Evolutionary conservation across 2,329 filamentous ascomycete genomes (phyloP), one percentile per base, ranked within the genome.

Genomic region (Bipolaris bicolor): DNA sequence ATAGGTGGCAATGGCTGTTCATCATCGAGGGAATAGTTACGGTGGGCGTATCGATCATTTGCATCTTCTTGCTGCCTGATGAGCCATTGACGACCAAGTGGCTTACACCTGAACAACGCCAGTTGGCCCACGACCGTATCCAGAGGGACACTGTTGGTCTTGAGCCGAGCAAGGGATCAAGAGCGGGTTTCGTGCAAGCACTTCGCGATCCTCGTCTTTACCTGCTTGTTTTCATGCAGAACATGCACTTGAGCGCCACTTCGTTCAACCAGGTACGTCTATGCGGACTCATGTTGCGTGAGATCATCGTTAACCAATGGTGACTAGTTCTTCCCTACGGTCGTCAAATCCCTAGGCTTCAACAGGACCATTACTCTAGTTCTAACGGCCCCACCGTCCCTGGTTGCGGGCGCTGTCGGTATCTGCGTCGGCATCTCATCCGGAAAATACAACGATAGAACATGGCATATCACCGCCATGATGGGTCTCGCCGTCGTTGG

Each of bases 141-240:
- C 75, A 78, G 54, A 69, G 70, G 29, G 83, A 85, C 55, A 83
- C 81, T 72, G 45, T 44, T 24, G 46, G 41, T 3, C 46, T 58
- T 67, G 51, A 78, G 20, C 72, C 74, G 24, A 78, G 76, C 40
- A 78, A 76, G 33, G 80, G 75, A 7, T 73, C 76, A 15, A 78
- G 73, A 74, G 76, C 78, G 1, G 83, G 83, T 2, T 76, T 84
- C 26, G 49, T 46, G 61, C 79, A 83, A 57, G 83, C 83, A 0
- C 75, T 78, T 51, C 68, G 66, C 11, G 84, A 86, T 57, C 81
- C 79, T 62, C 77, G 82, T 50, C 79, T 83, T 0, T 85, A 82
- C 78, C 68, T 86, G 3, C 81, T 84, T 60, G 80, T 79, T 5
- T 72, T 84, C 34, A 84, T 85, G 82, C 81, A 84, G 62, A 84